A percentile compares a stretch with the other conserved stretches of the same genome.
Conservation (phyloP, 1,284 basidiomycete species). For the Austroboletus novae-zelandiae region DNA sequence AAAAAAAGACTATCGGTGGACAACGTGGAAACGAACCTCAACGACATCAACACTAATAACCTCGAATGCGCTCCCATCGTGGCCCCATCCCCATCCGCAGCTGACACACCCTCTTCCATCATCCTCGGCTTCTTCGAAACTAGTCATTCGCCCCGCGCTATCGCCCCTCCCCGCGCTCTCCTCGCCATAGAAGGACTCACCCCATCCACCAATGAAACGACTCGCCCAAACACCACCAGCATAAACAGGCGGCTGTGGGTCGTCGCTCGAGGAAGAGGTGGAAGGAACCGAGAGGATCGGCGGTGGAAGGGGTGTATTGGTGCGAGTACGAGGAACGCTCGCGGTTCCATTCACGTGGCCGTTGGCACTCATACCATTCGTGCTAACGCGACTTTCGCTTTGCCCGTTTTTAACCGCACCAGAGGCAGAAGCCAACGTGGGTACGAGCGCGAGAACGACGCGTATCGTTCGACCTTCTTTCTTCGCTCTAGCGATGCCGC, state of each 20-base stretch:
- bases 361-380: constrained; percentile 17
- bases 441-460: constrained; percentile 45
- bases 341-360: constrained; percentile 31
- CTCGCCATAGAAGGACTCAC: constrained; percentile 38
- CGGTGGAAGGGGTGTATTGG: constrained; percentile 28
- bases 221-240: constrained; percentile 44
- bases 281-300: constrained; percentile 22
- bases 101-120: constrained; percentile 64
- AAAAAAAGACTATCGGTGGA: not conserved
- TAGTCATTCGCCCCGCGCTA: constrained; percentile 23
- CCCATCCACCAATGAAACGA: constrained; percentile 51
- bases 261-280: constrained; percentile 20
- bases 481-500: constrained; percentile 48
- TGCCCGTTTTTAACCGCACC: constrained; percentile 25
- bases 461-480: constrained; percentile 52
- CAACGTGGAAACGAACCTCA: constrained; percentile 43
- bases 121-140: constrained; percentile 49
- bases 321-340: constrained; percentile 31
- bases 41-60: constrained; percentile 60
- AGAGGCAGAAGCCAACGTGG: constrained; percentile 32
- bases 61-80: constrained; percentile 74
- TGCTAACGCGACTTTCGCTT: constrained; percentile 10
- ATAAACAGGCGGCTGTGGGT: constrained; percentile 26
- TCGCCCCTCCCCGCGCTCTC: constrained; percentile 25
- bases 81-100: constrained; percentile 69